phyloP scores from a whole-genome alignment of 2,329 filamentous ascomycete species.

The Lithohypha guttulata region DNA sequence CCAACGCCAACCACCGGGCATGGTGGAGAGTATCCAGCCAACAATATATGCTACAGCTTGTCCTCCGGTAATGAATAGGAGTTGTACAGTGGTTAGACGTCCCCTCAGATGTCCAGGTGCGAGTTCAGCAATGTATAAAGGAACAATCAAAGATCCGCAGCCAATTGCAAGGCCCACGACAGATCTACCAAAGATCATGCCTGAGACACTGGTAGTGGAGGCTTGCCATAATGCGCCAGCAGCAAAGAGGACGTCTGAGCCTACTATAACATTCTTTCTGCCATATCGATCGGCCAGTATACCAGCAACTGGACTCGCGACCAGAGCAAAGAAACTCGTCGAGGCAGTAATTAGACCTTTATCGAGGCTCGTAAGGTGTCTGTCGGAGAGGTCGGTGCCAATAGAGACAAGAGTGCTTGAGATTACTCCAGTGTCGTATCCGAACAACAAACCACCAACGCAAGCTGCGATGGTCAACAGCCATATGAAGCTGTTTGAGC shows the following conservation, averaged over 20 bases:
- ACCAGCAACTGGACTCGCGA: slow-evolving; percentile 45
- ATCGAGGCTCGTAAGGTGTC: slow-evolving; percentile 42
- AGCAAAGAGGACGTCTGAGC: slow-evolving; percentile 36
- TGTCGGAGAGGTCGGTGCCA: slow-evolving; percentile 41
- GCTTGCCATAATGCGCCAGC: slow-evolving; percentile 36
- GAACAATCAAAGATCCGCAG: slow-evolving; percentile 61
- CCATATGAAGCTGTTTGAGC: slow-evolving; percentile 41
- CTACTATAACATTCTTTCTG: slow-evolving; percentile 37
- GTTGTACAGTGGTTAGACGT: slow-evolving; percentile 67
- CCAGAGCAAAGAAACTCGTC: slow-evolving; percentile 47
- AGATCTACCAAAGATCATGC: slow-evolving; percentile 37
- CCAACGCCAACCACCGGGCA: slow-evolving; percentile 66
- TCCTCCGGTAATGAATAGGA: slow-evolving; percentile 74
- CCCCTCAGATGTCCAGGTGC: slow-evolving; percentile 67
- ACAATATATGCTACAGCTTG: slow-evolving; percentile 81
- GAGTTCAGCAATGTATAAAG: slow-evolving; percentile 79
- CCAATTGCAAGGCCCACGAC: slow-evolving; percentile 39
- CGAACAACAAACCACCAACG: slow-evolving; percentile 49
- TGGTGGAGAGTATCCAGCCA: slow-evolving; percentile 61
- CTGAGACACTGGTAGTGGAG: slow-evolving; percentile 30
- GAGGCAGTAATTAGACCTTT: slow-evolving; percentile 49
- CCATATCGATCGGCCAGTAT: slow-evolving; percentile 41
- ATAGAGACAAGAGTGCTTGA: slow-evolving; percentile 50
- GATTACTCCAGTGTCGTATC: slow-evolving; percentile 54
- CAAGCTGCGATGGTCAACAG: slow-evolving; percentile 47